Base-by-base conservation (phyloP, 192 early-diverging fungal species). In the Allomyces arbusculus region DNA sequence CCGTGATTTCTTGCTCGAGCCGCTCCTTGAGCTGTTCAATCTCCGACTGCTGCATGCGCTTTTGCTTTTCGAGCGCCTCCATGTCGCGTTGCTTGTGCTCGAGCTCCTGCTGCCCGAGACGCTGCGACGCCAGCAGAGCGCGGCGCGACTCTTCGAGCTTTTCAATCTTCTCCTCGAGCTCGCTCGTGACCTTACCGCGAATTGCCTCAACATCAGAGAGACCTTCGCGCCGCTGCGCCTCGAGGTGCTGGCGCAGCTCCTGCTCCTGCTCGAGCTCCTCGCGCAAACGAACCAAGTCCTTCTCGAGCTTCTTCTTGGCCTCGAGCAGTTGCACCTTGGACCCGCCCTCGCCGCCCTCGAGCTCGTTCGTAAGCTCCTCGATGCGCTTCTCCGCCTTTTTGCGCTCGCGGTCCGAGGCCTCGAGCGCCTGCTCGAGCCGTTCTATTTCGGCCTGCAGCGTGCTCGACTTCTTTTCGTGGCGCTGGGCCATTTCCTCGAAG, bases 91-190 rank as follows among this genome's bases (percentile, higher is more conserved):
- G 74, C 76, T 84, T 87, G 70, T 89, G 87, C 65, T 93, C 91
- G 45, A 87, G 68, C 68, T 91, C 91, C 66, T 87, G 88, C 65
- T 86, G 76, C 3, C 80, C 79, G 23, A 89, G 73, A 24, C 88
- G 78, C 71, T 91, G 86, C 12, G 86, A 81, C 23, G 87, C 82
- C 22, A 89, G 71, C n/a, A 91, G 76, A 19, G 89, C 88, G 70
- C 84, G 78, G 10, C 87, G 83, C 14, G 88, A 88, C 66, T 89
- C 88, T 72, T 93, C 91, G 2, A 91, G 76, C 61, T 84, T 84
- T 24, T 84, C 85, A 61, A 93, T 73, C 45, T 82, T 84, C 65
- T 80, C 86, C 61, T 89, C 87, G 58, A 82, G 76, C 62, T 91
- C 89, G 0, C 80, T 73, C 61, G 80, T 71, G n/a, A 84, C 77